phyloP scores from a whole-genome alignment of 2,329 filamentous ascomycete species.

The Ploettnerulaceae sp. region DNA sequence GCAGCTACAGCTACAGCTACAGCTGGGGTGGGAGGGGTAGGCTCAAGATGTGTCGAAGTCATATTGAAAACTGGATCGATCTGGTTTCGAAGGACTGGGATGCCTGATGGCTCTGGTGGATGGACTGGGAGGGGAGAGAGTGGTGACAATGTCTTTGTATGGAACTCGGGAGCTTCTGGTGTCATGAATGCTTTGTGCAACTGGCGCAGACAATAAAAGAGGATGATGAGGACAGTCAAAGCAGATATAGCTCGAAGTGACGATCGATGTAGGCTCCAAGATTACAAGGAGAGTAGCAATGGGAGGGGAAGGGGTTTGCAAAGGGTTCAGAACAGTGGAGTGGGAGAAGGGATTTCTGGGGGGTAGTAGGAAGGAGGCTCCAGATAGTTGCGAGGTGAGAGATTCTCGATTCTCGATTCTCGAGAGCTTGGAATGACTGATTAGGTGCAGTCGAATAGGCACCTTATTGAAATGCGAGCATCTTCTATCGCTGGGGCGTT shows the following conservation, averaged over 20 bases:
- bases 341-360: no score
- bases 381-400: no score
- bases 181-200: conserved; percentile 22
- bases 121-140: conserved; percentile 68
- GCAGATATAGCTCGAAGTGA: not conserved
- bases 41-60: conserved; percentile 52
- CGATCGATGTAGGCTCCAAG: not conserved
- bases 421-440: no score
- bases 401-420: not conserved
- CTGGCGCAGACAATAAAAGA: conserved; percentile 12
- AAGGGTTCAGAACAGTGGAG: conserved; percentile 4
- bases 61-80: conserved; percentile 69
- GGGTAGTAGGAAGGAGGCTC: no score
- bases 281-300: conserved; percentile 1
- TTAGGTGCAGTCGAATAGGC: no score
- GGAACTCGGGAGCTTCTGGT: conserved; percentile 50
- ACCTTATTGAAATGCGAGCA: no score
- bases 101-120: conserved; percentile 61
- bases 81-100: conserved; percentile 65
- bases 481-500: no score
- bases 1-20: conserved; percentile 19
- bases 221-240: not conserved
- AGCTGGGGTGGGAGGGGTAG: conserved; percentile 23
- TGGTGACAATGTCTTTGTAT: conserved; percentile 61
- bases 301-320: not conserved